A percentile compares a stretch with the other conserved stretches of the same genome.
Evolutionary conservation across 176 grass and related monocot genomes (phyloP).

Genomic region (Hordeum vulgare): MorexV3_pseudomolecules_assembly NC_058521.1:420196916-420197415

Average conservation of each 20-base stretch:
- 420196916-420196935: too few species aligned
- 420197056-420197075: too few species aligned
- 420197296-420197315: constrained; percentile 53
- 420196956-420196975: too few species aligned
- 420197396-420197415: constrained; percentile 25
- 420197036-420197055: too few species aligned
- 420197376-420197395: constrained; percentile 12
- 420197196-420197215: background rate
- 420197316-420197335: constrained; percentile 44
- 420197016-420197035: too few species aligned
- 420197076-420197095: too few species aligned
- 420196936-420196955: too few species aligned
- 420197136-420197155: constrained; percentile 1
- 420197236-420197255: constrained; percentile 15
- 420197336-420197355: constrained; percentile 35
- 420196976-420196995: too few species aligned
- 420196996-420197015: too few species aligned
- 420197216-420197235: background rate
- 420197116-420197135: background rate
- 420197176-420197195: background rate
- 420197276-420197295: constrained; percentile 58
- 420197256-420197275: background rate
- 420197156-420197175: background rate
- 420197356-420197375: constrained; percentile 9
- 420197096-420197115: background rate